These are phyloP conservation scores for Moesziomyces antarcticus DNA, from an alignment of 1,284 basidiomycete species.

Conservation along the genomic window DNA sequence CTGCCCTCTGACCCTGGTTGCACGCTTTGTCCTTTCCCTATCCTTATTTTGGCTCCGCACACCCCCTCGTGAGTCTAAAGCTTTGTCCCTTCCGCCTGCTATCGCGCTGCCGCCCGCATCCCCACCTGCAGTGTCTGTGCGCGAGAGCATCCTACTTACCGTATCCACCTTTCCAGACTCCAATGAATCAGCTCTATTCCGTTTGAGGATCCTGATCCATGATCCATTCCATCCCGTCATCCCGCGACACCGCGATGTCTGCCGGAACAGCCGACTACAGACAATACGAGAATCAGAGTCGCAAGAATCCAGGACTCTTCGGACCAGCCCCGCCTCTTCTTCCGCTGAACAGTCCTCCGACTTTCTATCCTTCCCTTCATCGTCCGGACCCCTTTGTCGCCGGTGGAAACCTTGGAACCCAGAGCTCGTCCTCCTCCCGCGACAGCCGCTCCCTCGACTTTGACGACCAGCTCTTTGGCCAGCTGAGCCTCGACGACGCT, in stretches of 20 bases:
- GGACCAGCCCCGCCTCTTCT: not conserved
- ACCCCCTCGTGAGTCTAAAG: not conserved
- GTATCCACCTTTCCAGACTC: not conserved
- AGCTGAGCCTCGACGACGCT: constrained; percentile 3
- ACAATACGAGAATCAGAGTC: not conserved
- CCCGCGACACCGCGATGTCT: not conserved
- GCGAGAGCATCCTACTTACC: too few species aligned
- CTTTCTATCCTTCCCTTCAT: not conserved
- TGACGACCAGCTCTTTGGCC: not conserved
- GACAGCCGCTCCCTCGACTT: constrained; percentile 1
- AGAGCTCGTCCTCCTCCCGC: not conserved
- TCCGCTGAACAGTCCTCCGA: not conserved
- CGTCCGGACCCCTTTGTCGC: not conserved
- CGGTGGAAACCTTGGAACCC: not conserved
- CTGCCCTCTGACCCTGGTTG: not conserved
- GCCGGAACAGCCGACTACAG: not conserved
- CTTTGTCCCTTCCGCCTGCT: not conserved
- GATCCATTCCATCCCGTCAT: not conserved
- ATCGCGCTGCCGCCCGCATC: too few species aligned
- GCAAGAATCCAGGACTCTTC: not conserved
- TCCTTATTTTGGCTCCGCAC: not conserved
- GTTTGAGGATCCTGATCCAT: not conserved
- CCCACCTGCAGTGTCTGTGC: too few species aligned
- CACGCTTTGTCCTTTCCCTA: not conserved
- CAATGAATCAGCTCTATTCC: not conserved